Evolutionary conservation across 2,329 filamentous ascomycete species (phyloP).

Genomic region (Trichoderma arundinaceum): DNA sequence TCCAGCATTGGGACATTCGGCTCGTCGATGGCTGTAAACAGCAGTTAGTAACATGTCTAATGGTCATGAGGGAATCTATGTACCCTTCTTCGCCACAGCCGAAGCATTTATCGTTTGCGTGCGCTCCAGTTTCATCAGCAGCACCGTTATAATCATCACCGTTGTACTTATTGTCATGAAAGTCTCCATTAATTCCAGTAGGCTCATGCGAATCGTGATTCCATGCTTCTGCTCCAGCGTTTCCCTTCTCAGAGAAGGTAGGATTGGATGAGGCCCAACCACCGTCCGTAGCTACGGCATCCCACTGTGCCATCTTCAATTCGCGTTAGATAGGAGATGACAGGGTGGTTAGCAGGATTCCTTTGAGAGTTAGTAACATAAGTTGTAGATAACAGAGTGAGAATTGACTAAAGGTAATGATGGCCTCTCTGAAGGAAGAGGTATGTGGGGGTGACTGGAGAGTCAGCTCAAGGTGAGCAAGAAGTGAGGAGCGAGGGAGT

Average conservation of each 20-base stretch:
- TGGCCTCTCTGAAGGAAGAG: background rate
- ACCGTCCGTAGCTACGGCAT: background rate
- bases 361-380: background rate
- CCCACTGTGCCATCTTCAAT: slow-evolving; percentile 23
- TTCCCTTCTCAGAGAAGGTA: slow-evolving; percentile 10
- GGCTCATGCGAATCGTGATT: slow-evolving; percentile 5
- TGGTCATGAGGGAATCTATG: slow-evolving; percentile 11
- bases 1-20: slow-evolving; percentile 45
- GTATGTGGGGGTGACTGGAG: background rate
- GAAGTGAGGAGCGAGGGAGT: background rate
- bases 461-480: background rate
- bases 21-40: slow-evolving; percentile 40
- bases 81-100: slow-evolving; percentile 48
- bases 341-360: background rate
- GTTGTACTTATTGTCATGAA: background rate
- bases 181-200: background rate
- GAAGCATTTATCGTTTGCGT: slow-evolving; percentile 44
- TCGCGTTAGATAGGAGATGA: background rate
- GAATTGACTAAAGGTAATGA: background rate
- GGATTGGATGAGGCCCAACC: background rate
- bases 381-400: background rate
- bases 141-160: background rate
- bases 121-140: background rate
- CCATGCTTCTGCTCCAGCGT: slow-evolving; percentile 16
- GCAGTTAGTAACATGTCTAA: slow-evolving; percentile 28